A percentile compares a stretch with the other conserved stretches of the same genome.
These are phyloP conservation scores for Scheffersomyces coipomensis DNA, from an alignment of 805 yeast genomes.

Conservation along the genomic window DNA sequence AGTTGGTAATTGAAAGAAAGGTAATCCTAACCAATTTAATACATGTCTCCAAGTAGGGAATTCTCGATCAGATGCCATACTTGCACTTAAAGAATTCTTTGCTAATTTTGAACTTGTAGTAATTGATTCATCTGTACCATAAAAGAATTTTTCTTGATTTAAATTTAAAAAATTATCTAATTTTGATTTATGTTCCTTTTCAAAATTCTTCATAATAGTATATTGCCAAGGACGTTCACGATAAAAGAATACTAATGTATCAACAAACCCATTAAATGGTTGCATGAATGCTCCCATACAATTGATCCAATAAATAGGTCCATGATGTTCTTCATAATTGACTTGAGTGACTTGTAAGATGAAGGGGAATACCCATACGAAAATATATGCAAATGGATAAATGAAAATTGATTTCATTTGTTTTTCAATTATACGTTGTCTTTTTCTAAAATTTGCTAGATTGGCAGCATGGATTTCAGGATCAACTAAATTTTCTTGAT, in stretches of 20 bases:
- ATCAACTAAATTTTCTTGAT: conserved; percentile 22
- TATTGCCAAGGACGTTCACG: conserved; percentile 80
- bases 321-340: conserved; percentile 43
- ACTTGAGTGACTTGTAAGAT: conserved; percentile 60
- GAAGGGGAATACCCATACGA: conserved; percentile 82
- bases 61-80: conserved; percentile 26
- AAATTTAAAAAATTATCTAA: conserved; percentile 18
- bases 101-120: conserved; percentile 23
- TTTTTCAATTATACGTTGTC: conserved; percentile 66
- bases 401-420: conserved; percentile 80
- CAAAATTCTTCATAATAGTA: conserved; percentile 38
- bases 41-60: conserved; percentile 39
- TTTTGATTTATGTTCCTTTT: conserved; percentile 27
- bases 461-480: conserved; percentile 57
- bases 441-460: conserved; percentile 55
- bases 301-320: conserved; percentile 62
- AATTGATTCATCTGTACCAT: conserved; percentile 15
- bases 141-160: conserved; percentile 1
- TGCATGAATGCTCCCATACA: conserved; percentile 73
- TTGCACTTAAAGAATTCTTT: conserved; percentile 25
- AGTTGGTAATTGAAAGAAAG: conserved; percentile 46
- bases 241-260: conserved; percentile 68
- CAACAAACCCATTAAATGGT: conserved; percentile 78
- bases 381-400: conserved; percentile 79
- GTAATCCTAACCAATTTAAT: conserved; percentile 35